These are phyloP conservation scores for Saccharomyces hybrid DNA, from an alignment of 1,139 yeast genomes.

Conservation along the genomic window DNA sequence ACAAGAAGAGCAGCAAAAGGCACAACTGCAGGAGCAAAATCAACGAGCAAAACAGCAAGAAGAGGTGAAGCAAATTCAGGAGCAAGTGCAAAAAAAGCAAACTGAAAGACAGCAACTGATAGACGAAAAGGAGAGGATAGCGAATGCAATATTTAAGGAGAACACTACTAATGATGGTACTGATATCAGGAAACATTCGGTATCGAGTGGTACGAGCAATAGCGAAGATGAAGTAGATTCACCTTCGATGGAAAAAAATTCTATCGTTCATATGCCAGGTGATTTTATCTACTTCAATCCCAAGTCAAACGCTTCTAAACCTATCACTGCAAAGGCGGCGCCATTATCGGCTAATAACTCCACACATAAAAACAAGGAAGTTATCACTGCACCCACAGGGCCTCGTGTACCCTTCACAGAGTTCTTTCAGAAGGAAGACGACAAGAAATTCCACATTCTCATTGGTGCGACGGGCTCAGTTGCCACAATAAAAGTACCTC, in stretches of 20 bases:
- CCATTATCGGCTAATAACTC: neutral
- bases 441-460: conserved; percentile 74
- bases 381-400: conserved; percentile 47
- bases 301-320: conserved; percentile 2
- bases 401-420: conserved; percentile 71
- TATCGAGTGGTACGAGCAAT: conserved; percentile 1
- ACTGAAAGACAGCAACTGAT: neutral
- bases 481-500: conserved; percentile 87
- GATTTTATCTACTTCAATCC: conserved; percentile 27
- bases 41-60: conserved; percentile 13
- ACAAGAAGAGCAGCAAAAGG: conserved; percentile 2
- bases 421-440: conserved; percentile 62
- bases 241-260: conserved; percentile 22
- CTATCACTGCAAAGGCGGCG: neutral
- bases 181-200: neutral
- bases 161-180: neutral
- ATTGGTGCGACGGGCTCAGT: conserved; percentile 94
- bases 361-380: conserved; percentile 23
- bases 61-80: conserved; percentile 3
- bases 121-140: neutral
- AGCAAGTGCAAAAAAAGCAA: neutral
- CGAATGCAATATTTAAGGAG: neutral
- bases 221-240: conserved; percentile 8
- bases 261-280: conserved; percentile 32
- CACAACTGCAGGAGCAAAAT: conserved; percentile 12